Conservation (phyloP, 441 rosid genomes). For the Daphne laureola region DNA sequence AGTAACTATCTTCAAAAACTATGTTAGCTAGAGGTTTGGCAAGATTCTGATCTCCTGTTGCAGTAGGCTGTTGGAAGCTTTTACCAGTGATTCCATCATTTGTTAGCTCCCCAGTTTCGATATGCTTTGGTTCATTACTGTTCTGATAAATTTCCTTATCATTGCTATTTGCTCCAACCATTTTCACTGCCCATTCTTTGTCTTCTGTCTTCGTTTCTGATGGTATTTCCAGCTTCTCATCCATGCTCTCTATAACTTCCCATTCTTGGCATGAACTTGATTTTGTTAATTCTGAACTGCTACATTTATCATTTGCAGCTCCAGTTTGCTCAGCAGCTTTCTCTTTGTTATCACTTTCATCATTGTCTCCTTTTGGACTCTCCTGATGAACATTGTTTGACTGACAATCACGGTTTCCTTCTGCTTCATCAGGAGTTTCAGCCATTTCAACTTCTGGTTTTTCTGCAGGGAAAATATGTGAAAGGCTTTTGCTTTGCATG, state of each 20-base stretch:
- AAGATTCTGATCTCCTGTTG: conserved; percentile 17
- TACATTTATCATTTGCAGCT: conserved; percentile 9
- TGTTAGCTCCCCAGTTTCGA: conserved; percentile 6
- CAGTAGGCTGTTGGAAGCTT: conserved; percentile 16
- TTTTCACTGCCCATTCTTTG: not conserved
- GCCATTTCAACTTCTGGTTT: conserved; percentile 18
- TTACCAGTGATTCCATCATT: conserved; percentile 7
- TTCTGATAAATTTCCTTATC: not conserved
- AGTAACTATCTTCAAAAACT: conserved; percentile 9
- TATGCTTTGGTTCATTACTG: conserved; percentile 7
- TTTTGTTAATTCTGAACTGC: conserved; percentile 10
- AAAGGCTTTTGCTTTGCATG: conserved; percentile 2
- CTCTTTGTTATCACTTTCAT: conserved; percentile 8
- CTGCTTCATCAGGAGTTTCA: conserved; percentile 13
- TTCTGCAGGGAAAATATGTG: conserved; percentile 3
- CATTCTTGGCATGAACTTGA: conserved; percentile 12
- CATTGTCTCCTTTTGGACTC: conserved; percentile 14
- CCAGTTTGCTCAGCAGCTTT: conserved; percentile 12
- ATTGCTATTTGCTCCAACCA: conserved; percentile 7
- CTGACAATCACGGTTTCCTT: not conserved
- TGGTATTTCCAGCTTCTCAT: conserved; percentile 2
- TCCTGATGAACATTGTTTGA: conserved; percentile 11
- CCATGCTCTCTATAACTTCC: conserved; percentile 8
- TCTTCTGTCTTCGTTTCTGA: conserved; percentile 13
- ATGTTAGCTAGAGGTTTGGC: conserved; percentile 6